Base-by-base conservation (phyloP, 768 basidiomycete genomes). In the Pisolithus tinctorius region DNA sequence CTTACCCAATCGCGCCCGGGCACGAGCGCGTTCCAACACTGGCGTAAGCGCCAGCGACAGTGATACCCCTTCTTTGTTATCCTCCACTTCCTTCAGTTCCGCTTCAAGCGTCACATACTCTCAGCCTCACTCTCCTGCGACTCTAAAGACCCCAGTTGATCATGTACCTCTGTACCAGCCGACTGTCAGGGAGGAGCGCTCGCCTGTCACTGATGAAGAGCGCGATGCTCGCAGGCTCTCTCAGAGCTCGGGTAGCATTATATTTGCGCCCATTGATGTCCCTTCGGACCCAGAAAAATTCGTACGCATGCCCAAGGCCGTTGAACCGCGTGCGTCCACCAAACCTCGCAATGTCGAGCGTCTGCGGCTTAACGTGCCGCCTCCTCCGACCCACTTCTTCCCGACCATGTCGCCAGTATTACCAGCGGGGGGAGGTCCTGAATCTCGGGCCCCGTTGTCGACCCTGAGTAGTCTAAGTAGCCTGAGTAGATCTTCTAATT, bases 31-130 rank as follows among this genome's bases (percentile, higher is more conserved):
- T 37, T 62, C 65, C 9, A 58, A 60, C 44, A 60, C 68, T 5
- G 58, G 60, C 41, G 48, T 69, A 23, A 65, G 68, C 39, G 49
- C 60, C 17, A 67, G 70, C 49, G 72, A 72, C 52, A 74, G 72
- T 46, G 75, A 77, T 51, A 73, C 71, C n/a, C 76, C 76, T n/a
- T 76, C 78, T 9, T 65, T 80, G 46, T 65, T 70, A 29, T 74
- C 74, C 45, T 75, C 72, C 39, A 63, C 61, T 7, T 75, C 74
- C 2, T 62, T 58, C 50, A 72, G 71, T 48, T 75, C 74, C 4
- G 60, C 61, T 3, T 57, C 63, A 30, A 63, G 63, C 47, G 52
- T 50, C 20, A 47, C 57, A 49, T 65, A 61, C 46, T 72, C 70
- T 3, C 63, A 59, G 23, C 55, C 61, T 46, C 55, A 57, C 63